A percentile compares a stretch with the other conserved stretches of the same genome.
These are phyloP conservation scores for Coix lacrymajobi DNA, from an alignment of 176 grass and related monocot species.

Conservation along the genomic window DNA sequence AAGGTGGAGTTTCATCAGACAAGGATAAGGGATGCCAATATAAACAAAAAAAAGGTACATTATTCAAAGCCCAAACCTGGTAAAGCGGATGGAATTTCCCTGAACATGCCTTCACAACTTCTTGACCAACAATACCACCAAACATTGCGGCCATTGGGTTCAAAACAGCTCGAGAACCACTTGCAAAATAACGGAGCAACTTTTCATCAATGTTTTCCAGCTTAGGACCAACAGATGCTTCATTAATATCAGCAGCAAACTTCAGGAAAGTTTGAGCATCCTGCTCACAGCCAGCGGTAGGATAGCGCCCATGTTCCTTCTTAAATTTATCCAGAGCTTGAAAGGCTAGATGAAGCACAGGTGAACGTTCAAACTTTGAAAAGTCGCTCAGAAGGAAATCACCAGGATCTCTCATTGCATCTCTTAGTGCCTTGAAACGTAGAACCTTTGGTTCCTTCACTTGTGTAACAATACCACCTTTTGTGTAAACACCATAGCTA, in stretches of 20 bases:
- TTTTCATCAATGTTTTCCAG: constrained; percentile 43
- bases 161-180: constrained; percentile 63
- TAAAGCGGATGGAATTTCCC: constrained; percentile 81
- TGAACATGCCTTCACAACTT: constrained; percentile 71
- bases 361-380: constrained; percentile 55
- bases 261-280: constrained; percentile 54
- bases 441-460: constrained; percentile 65
- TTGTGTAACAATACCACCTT: constrained; percentile 66
- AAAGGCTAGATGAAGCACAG: constrained; percentile 66
- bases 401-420: constrained; percentile 60
- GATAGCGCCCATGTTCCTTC: constrained; percentile 37
- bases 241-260: constrained; percentile 47
- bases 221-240: constrained; percentile 23
- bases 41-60: not conserved
- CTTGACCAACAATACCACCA: constrained; percentile 84
- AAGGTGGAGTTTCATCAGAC: constrained; percentile 6
- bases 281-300: constrained; percentile 42
- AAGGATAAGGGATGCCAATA: not conserved
- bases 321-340: constrained; percentile 66
- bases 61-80: constrained; percentile 42
- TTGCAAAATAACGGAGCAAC: constrained; percentile 48
- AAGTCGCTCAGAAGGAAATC: constrained; percentile 71
- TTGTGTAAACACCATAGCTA: constrained; percentile 42
- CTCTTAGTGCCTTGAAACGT: constrained; percentile 61
- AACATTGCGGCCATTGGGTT: constrained; percentile 82